Evolutionary conservation across 2,329 filamentous ascomycete species (phyloP), one percentile per base, ranked within the genome.

Genomic region (Nigrospora osmanthi): DNA sequence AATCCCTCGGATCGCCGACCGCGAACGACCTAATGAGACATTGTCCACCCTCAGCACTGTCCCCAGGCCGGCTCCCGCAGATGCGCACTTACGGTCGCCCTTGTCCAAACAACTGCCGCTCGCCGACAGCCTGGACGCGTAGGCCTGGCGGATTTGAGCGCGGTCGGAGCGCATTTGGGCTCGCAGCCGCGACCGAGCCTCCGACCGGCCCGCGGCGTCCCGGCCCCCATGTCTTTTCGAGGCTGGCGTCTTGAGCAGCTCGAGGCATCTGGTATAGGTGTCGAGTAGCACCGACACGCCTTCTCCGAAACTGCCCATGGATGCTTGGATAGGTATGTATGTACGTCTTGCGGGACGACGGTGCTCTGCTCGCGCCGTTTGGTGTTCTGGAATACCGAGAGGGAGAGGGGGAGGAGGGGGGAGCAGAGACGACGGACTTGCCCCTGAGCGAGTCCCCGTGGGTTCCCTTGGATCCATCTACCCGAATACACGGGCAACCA

Each of bases 181-280:
- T 45, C 58, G 61, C 43, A 69, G 59, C 35, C 53, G 57, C 32
- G 53, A 58, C 46, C 57, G 53, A 37, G 49, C 52, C 9, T 57
- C 53, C 19, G 45, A 55, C 19, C 38, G 44, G 37, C 47, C 51
- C 38, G 45, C 49, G 37, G 50, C 47, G 31, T 45, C 52, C 12
- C 41, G 42, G 19, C 45, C 45, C 35, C 43, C 45, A 11, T 46
- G 30, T 15, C 48, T 46, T 32, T 45, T 38, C 35, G 33, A 41
- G 28, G 4, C 37, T 48, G 23, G 34, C 34, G 34, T 49, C 49
- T 66, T 68, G 7, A 73, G 58, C 12, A 72, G 60, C 14, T 62
- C 59, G 32, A 73, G 59, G 49, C 70, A 71, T 49, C 63, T 71
- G 40, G 66, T 63, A 46, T 76, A 78, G 12, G 70, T 69, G 40